A percentile compares a stretch with the other conserved stretches of the same genome.
Conservation (phyloP, 495 filamentous ascomycete genomes). For the Penicillium atrosanguineum region DNA sequence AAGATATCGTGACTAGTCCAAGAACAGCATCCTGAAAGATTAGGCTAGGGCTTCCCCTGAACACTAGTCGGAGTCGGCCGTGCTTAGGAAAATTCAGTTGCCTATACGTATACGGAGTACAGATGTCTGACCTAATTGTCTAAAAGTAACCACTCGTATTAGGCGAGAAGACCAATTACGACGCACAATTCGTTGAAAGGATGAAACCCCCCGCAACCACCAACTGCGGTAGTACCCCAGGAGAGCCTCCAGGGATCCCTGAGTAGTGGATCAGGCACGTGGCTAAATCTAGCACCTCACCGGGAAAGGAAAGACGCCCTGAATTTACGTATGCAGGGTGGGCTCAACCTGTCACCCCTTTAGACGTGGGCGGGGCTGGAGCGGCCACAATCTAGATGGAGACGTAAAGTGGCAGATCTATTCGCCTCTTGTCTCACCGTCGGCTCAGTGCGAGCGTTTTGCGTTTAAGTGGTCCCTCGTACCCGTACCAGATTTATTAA, state of each 20-base stretch:
- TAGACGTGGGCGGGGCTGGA: not conserved
- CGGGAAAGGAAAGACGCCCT: not conserved
- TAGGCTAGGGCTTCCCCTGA: no score
- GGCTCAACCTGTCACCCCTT: not conserved
- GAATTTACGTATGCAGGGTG: not conserved
- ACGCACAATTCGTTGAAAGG: no score
- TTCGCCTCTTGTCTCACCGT: not conserved
- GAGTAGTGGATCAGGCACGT: not conserved
- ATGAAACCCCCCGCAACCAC: not conserved
- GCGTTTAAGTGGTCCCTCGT: not conserved
- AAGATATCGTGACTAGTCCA: no score
- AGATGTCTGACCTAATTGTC: no score
- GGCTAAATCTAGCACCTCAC: not conserved
- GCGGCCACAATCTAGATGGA: not conserved
- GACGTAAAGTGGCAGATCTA: not conserved
- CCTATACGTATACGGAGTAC: no score
- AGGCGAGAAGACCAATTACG: no score
- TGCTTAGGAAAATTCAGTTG: no score
- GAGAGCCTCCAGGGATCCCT: not conserved
- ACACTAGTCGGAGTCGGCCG: no score
- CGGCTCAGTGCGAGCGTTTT: not conserved
- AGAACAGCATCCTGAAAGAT: no score
- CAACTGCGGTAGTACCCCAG: not conserved
- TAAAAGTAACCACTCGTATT: no score
- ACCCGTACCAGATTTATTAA: not conserved